phyloP scores from a whole-genome alignment of 305 asterid species.

The Rubia peregrina region DNA sequence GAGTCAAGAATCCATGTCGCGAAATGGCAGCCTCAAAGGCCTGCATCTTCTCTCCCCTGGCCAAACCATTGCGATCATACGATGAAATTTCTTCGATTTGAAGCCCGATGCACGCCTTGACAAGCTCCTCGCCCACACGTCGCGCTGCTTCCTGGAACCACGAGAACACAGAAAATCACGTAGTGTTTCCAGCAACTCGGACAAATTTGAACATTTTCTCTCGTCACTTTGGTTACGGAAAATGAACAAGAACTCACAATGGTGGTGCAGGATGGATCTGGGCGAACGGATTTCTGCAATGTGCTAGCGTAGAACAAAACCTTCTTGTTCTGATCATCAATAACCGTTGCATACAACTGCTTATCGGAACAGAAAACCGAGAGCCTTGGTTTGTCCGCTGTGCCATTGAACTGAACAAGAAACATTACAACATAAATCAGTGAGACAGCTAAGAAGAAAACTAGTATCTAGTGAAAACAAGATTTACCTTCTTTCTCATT shows the following conservation, averaged over 20 bases:
- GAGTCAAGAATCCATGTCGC: constrained; percentile 64
- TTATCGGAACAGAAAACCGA: constrained; percentile 80
- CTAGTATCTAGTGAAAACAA: not conserved
- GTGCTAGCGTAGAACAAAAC: constrained; percentile 73
- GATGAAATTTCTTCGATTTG: constrained; percentile 55
- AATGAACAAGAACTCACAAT: constrained; percentile 33
- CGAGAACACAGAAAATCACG: not conserved
- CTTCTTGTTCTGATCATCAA: constrained; percentile 76
- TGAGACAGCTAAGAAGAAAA: constrained; percentile 1
- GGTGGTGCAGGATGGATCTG: constrained; percentile 49
- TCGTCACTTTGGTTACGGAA: not conserved
- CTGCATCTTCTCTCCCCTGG: constrained; percentile 65
- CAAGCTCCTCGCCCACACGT: constrained; percentile 71
- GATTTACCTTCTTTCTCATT: constrained; percentile 48
- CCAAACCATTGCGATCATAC: constrained; percentile 81
- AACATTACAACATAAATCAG: not conserved
- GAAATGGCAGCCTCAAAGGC: constrained; percentile 72
- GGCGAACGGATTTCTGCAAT: constrained; percentile 56
- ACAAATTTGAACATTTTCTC: not conserved
- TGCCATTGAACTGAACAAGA: constrained; percentile 61
- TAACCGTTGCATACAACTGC: constrained; percentile 70
- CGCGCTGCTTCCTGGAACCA: constrained; percentile 66
- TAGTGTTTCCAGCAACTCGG: not conserved
- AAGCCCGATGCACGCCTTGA: constrained; percentile 64
- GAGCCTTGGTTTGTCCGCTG: constrained; percentile 65